These are phyloP conservation scores for Trichoderma sp. DNA, from an alignment of 2,329 filamentous ascomycete species.

Conservation along the genomic window DNA sequence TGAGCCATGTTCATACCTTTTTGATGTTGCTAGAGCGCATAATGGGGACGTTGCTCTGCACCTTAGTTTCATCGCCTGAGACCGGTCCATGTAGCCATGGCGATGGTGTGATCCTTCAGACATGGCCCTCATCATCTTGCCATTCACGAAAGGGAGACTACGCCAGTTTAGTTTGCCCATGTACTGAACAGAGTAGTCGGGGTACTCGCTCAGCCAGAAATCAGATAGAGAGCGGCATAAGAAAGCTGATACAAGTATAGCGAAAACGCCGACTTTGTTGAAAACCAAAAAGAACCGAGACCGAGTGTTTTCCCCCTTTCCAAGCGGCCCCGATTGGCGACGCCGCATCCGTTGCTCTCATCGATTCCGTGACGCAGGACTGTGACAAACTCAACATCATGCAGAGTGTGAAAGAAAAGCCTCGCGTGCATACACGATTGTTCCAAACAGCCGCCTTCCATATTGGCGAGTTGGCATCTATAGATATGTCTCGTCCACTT, in stretches of 20 bases:
- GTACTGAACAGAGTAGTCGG: not conserved
- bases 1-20: constrained; percentile 10
- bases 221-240: not conserved
- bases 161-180: no score
- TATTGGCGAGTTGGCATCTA: no score
- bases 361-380: not conserved
- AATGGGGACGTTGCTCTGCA: constrained; percentile 4
- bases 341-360: not conserved
- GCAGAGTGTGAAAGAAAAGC: not conserved
- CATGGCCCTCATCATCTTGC: not conserved
- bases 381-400: no score
- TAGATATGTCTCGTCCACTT: not conserved
- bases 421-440: not conserved
- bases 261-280: not conserved
- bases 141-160: no score
- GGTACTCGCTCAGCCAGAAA: not conserved
- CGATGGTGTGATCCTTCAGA: not conserved
- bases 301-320: no score
- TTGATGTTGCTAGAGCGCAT: constrained; percentile 15
- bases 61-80: not conserved
- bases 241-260: not conserved
- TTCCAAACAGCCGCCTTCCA: no score
- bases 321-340: not conserved
- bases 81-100: constrained; percentile 5
- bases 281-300: not conserved